Conservation (phyloP, 1,139 yeast species). For the Blastobotrys capitulatus region DNA sequence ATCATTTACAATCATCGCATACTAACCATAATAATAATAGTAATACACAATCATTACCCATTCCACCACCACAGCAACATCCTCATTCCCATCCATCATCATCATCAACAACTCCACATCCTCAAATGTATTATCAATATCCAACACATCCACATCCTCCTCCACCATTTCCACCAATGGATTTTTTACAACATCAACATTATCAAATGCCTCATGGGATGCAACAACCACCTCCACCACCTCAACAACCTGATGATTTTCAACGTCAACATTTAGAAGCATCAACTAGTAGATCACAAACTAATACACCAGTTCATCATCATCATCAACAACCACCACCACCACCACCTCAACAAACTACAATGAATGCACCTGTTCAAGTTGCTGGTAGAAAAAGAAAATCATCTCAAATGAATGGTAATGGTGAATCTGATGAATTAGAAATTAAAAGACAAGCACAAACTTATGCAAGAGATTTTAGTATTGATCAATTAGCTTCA, state of each 20-base stretch:
- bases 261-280: background rate
- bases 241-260: background rate
- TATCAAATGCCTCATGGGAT: background rate
- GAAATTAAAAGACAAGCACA: conserved; percentile 49
- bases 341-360: background rate
- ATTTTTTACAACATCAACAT: background rate
- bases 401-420: conserved; percentile 3
- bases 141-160: conserved; percentile 15
- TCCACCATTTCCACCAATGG: conserved; percentile 9
- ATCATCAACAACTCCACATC: conserved; percentile 5
- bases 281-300: background rate
- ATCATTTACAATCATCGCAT: background rate
- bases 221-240: background rate
- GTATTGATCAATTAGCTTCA: conserved; percentile 49
- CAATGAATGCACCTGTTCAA: background rate
- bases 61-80: conserved; percentile 5
- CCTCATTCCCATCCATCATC: conserved; percentile 16
- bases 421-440: background rate
- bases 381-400: conserved; percentile 16
- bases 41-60: background rate
- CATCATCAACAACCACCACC: background rate
- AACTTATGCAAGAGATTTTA: conserved; percentile 36
- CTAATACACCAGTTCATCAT: background rate
- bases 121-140: conserved; percentile 6
- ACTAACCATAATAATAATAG: too few relatives aligned